Percentiles rank a stretch among this genome's conserved stretches.
Evolutionary conservation across 768 basidiomycete genomes (phyloP).

Genomic region (Pulveroboletus sp.): DNA sequence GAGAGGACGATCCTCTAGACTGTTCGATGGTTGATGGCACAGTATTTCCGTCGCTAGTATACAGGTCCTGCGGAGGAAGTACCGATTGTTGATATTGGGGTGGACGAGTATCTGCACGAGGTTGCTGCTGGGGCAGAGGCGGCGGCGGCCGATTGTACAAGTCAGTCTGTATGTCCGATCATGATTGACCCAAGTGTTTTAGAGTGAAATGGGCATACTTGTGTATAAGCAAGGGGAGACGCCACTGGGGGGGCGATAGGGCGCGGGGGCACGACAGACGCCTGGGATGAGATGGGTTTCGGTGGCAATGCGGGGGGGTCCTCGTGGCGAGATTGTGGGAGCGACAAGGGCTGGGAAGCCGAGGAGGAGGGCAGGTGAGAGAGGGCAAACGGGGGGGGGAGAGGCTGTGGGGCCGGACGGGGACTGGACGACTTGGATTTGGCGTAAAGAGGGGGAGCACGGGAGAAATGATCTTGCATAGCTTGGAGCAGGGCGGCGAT

Average conservation of each 20-base stretch:
- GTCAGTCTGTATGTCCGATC: slow-evolving; percentile 16
- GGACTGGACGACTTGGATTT: slow-evolving; percentile 49
- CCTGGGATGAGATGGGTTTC: slow-evolving; percentile 29
- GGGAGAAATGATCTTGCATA: slow-evolving; percentile 79
- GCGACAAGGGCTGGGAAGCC: slow-evolving; percentile 18
- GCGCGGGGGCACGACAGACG: slow-evolving; percentile 12
- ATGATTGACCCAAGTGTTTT: neutral
- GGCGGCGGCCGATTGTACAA: slow-evolving; percentile 35
- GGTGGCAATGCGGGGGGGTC: slow-evolving; percentile 38
- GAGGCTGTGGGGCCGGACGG: slow-evolving; percentile 19
- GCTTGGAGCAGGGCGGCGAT: slow-evolving; percentile 69
- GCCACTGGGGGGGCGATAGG: slow-evolving; percentile 9
- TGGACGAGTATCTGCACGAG: slow-evolving; percentile 18
- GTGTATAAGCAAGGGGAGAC: slow-evolving; percentile 8
- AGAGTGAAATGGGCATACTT: slow-evolving; percentile 18
- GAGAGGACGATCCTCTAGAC: slow-evolving; percentile 17
- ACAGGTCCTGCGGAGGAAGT: slow-evolving; percentile 13
- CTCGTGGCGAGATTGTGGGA: slow-evolving; percentile 14
- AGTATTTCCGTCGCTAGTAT: slow-evolving; percentile 16
- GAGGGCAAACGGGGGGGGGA: slow-evolving; percentile 13
- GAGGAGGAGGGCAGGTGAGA: slow-evolving; percentile 16
- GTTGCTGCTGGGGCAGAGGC: slow-evolving; percentile 25
- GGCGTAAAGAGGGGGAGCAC: slow-evolving; percentile 84
- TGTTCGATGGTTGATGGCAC: slow-evolving; percentile 17
- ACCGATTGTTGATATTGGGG: slow-evolving; percentile 27